A percentile compares a stretch with the other conserved stretches of the same genome.
These are phyloP conservation scores for Phytophthora kernoviae DNA, from an alignment of 352 stramenopile genomes.

Conservation along the genomic window DNA sequence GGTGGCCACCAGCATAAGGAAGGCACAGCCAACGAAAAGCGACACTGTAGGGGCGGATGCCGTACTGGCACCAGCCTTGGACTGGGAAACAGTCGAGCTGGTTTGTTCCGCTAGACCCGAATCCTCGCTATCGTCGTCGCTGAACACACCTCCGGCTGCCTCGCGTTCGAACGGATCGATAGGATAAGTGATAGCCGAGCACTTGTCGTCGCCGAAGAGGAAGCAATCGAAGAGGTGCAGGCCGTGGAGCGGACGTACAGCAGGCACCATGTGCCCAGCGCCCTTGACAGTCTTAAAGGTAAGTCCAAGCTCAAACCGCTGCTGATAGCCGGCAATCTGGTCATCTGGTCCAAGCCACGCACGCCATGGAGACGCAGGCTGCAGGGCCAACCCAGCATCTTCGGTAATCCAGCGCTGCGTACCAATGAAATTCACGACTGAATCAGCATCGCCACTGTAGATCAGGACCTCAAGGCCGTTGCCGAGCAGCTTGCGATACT, in stretches of 20 bases:
- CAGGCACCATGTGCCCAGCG: constrained; percentile 88
- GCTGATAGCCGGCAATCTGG: constrained; percentile 86
- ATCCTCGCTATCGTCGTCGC: constrained; percentile 22
- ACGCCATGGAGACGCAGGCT: constrained; percentile 44
- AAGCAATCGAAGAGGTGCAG: constrained; percentile 79
- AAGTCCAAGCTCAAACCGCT: constrained; percentile 74
- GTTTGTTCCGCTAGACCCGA: constrained; percentile 16
- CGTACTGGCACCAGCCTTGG: constrained; percentile 6
- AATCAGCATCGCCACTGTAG: constrained; percentile 75
- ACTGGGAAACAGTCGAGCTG: constrained; percentile 20
- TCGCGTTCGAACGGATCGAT: constrained; percentile 54
- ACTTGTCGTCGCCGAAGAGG: constrained; percentile 61
- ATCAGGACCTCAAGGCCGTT: constrained; percentile 57
- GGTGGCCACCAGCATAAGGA: constrained; percentile 26
- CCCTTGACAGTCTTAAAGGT: constrained; percentile 92
- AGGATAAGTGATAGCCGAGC: constrained; percentile 55
- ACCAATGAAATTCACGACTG: constrained; percentile 76
- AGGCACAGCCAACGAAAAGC: constrained; percentile 29
- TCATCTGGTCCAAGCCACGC: constrained; percentile 62
- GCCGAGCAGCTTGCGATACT: constrained; percentile 63
- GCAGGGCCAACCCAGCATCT: constrained; percentile 48
- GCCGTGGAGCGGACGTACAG: constrained; percentile 63
- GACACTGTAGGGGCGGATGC: constrained; percentile 21
- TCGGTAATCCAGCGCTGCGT: constrained; percentile 84
- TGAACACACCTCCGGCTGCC: constrained; percentile 28